Conservation (phyloP, 331 rosid species). For the Rhamnella rubrinervis region DNA sequence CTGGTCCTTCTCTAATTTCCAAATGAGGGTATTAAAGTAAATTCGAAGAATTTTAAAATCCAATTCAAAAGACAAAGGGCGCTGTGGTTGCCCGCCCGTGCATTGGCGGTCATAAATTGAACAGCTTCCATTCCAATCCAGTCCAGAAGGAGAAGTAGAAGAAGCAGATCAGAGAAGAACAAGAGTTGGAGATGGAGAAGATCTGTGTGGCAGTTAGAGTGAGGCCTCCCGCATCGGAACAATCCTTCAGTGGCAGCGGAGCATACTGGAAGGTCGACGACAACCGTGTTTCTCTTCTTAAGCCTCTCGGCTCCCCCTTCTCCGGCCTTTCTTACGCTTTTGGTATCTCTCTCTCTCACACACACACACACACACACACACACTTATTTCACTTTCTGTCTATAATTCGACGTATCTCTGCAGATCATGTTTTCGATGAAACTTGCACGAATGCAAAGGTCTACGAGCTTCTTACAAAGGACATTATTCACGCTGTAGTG, state of each 20-base stretch:
- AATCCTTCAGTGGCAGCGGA: slow-evolving; percentile 48
- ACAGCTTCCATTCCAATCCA: not conserved
- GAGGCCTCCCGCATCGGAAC: slow-evolving; percentile 59
- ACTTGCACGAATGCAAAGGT: slow-evolving; percentile 62
- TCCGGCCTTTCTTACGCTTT: slow-evolving; percentile 73
- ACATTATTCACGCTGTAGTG: slow-evolving; percentile 75
- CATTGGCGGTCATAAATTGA: not conserved
- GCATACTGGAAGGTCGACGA: slow-evolving; percentile 81
- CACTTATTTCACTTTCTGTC: not conserved
- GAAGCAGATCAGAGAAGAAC: not conserved
- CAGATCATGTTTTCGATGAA: slow-evolving; percentile 88
- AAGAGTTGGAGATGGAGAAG: slow-evolving; percentile 58
- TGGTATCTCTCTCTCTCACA: slow-evolving; percentile 33
- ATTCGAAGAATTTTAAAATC: slow-evolving; percentile 4
- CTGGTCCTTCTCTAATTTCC: too few relatives aligned
- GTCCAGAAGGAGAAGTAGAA: not conserved
- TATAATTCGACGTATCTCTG: not conserved
- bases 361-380: not conserved
- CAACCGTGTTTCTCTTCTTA: slow-evolving; percentile 87
- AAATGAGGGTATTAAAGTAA: slow-evolving; percentile 37
- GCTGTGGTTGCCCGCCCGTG: slow-evolving; percentile 38
- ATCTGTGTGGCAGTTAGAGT: slow-evolving; percentile 86
- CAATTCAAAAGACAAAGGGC: slow-evolving; percentile 16
- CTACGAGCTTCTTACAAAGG: slow-evolving; percentile 77
- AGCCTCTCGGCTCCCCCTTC: slow-evolving; percentile 71